phyloP scores from a whole-genome alignment of 2,329 filamentous ascomycete genomes.

The Oidium heveae region DNA sequence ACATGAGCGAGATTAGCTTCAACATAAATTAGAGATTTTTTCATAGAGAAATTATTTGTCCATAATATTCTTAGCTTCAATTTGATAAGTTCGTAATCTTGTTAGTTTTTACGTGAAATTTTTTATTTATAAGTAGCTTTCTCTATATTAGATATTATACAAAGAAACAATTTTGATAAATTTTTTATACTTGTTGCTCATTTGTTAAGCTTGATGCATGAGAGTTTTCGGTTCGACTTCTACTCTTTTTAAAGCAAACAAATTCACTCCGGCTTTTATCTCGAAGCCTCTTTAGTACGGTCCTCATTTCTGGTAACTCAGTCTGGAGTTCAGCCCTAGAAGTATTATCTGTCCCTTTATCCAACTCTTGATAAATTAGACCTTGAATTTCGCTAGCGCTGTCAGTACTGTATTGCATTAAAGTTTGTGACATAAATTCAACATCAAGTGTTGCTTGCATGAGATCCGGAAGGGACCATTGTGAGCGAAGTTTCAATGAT shows the following conservation, averaged over 20 bases:
- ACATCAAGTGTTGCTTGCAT: constrained; percentile 97
- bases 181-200: neutral
- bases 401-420: constrained; percentile 73
- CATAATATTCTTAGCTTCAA: too few relatives aligned
- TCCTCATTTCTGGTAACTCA: constrained; percentile 75
- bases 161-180: too few relatives aligned
- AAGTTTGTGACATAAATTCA: constrained; percentile 85
- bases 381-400: constrained; percentile 59
- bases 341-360: constrained; percentile 69
- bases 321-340: constrained; percentile 57
- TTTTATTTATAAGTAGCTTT: too few relatives aligned
- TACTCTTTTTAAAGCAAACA: constrained; percentile 47
- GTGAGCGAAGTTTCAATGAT: constrained; percentile 40
- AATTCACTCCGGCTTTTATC: constrained; percentile 71
- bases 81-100: too few relatives aligned
- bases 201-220: neutral
- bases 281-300: constrained; percentile 57
- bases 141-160: too few relatives aligned
- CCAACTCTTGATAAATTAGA: constrained; percentile 77
- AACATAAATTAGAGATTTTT: too few relatives aligned
- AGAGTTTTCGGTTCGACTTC: constrained; percentile 3
- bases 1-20: too few relatives aligned
- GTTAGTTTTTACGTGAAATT: too few relatives aligned
- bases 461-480: constrained; percentile 54
- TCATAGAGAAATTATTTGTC: too few relatives aligned